A percentile compares a stretch with the other conserved stretches of the same genome.
phyloP scores from a whole-genome alignment of 1,284 basidiomycete genomes.

The Ustilago nuda region DNA sequence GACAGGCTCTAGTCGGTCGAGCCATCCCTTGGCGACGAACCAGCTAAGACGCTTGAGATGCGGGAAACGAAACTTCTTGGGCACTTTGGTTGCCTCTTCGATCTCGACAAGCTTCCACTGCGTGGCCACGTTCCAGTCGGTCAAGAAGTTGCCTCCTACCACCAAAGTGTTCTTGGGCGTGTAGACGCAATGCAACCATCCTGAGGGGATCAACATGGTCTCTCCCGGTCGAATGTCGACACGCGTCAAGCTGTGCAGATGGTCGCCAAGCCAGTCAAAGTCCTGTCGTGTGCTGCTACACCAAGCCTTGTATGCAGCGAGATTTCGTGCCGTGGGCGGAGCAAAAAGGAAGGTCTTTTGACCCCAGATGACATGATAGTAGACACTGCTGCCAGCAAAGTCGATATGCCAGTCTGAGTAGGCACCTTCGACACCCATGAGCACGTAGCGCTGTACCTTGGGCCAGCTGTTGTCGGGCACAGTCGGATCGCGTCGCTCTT shows the following conservation, averaged over 20 bases:
- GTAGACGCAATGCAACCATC: constrained; percentile 97
- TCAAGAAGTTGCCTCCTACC: constrained; percentile 87
- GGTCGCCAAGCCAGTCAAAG: constrained; percentile 88
- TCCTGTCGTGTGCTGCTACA: constrained; percentile 79
- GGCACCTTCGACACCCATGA: constrained; percentile 86
- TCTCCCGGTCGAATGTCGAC: constrained; percentile 85
- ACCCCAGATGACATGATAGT: constrained; percentile 58
- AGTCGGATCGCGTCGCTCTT: constrained; percentile 52
- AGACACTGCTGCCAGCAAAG: constrained; percentile 56
- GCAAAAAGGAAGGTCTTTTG: constrained; percentile 89
- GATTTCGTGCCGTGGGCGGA: constrained; percentile 84
- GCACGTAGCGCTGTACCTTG: constrained; percentile 93
- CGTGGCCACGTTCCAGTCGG: constrained; percentile 50
- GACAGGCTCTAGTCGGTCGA: constrained; percentile 31
- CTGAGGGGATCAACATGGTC: constrained; percentile 78
- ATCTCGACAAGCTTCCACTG: constrained; percentile 87
- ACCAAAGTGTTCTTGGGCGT: constrained; percentile 92
- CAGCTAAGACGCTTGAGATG: constrained; percentile 69
- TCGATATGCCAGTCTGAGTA: constrained; percentile 76
- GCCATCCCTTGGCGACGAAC: constrained; percentile 66
- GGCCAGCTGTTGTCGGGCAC: constrained; percentile 75
- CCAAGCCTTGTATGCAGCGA: constrained; percentile 89
- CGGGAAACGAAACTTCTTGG: constrained; percentile 94
- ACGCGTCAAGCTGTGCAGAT: constrained; percentile 87
- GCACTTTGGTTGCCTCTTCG: constrained; percentile 90